phyloP scores from a whole-genome alignment of 768 basidiomycete genomes.

The Leucocoprinus leucothites region DNA sequence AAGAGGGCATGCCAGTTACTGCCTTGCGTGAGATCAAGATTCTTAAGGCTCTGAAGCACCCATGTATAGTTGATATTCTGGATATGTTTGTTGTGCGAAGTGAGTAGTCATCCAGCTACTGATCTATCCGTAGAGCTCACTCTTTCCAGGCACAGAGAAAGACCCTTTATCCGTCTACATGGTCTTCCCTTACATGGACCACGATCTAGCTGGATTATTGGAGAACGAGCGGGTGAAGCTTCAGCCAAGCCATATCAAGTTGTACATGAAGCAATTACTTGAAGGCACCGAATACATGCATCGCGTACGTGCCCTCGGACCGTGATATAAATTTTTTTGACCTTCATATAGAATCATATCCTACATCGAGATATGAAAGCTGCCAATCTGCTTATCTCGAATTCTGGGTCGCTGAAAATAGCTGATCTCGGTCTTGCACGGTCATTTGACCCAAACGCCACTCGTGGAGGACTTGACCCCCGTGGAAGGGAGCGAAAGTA shows the following conservation, averaged over 20 bases:
- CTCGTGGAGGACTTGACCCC: constrained; percentile 34
- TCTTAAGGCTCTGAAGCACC: constrained; percentile 83
- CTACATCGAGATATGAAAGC: constrained; percentile 99
- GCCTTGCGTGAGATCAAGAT: constrained; percentile 97
- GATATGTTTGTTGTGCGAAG: constrained; percentile 92
- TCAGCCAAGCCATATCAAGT: constrained; percentile 83
- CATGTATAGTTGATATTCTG: constrained; percentile 80
- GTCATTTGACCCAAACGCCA: constrained; percentile 57
- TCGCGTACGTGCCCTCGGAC: constrained; percentile 50
- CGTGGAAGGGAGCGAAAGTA: constrained; percentile 66
- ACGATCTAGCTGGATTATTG: constrained; percentile 92
- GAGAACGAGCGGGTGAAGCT: constrained; percentile 89
- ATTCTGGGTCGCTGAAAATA: constrained; percentile 76
- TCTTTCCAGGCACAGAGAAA: constrained; percentile 52
- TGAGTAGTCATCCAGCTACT: constrained; percentile 29
- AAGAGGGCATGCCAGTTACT: constrained; percentile 96
- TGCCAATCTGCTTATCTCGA: constrained; percentile 92
- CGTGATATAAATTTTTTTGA: constrained; percentile 7
- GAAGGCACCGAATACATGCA: constrained; percentile 97
- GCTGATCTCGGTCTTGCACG: constrained; percentile 98
- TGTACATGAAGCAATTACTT: constrained; percentile 95
- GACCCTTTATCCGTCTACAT: constrained; percentile 88
- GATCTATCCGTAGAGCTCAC: background rate
- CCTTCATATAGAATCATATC: constrained; percentile 74
- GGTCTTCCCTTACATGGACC: constrained; percentile 99